Base-by-base conservation (phyloP, 495 filamentous ascomycete genomes). In the Halenospora varia region DNA sequence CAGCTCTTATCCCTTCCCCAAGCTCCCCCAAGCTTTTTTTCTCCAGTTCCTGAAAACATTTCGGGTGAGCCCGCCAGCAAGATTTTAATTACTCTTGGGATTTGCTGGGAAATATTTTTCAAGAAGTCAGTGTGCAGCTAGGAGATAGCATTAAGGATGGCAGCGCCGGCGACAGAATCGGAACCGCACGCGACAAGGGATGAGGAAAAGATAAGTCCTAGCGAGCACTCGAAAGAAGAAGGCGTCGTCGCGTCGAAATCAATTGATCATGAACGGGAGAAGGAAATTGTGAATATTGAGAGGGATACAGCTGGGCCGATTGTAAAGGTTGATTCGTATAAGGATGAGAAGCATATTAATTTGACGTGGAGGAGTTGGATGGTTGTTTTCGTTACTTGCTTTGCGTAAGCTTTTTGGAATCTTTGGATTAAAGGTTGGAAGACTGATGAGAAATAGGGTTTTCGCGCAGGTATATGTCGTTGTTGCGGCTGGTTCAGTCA, bases 381-480 rank as follows among this genome's bases (percentile, higher is more conserved):
- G 51, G 62, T 65, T 13, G 59, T 65, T 52, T 61, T 65, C 41
- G 55, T 61, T 11, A 59, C 58, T 20, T 61, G 58, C 26, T 61
- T 65, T 61, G 62, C 58, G 58, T 64, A 25, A 53, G 57, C 17
- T 29, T 15, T 1, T 49, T 42, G 25, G 6, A 2, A 6, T 22
- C 1, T 25, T 20, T 47, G 18, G 9, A 15, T 24, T 11, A 35
- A 6, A 35, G 29, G 29, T 35, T 35, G 29, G 29, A 4, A 6
- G 29, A 11, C 48, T 29, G 44, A 55, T 53, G 39, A 50, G 19
- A 35, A 2, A 23, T 23, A 74, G 74, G 3, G 68, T 78, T 49
- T 72, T 73, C 68, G 69, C 73, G 0, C 77, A 80, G 53, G 72
- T 79, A 8, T 82, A 76, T 56, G 78, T 82, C n/a, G 79, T 82